These are phyloP conservation scores for Parachaetomium inaequale DNA, from an alignment of 495 filamentous ascomycete genomes.

Conservation along the genomic window DNA sequence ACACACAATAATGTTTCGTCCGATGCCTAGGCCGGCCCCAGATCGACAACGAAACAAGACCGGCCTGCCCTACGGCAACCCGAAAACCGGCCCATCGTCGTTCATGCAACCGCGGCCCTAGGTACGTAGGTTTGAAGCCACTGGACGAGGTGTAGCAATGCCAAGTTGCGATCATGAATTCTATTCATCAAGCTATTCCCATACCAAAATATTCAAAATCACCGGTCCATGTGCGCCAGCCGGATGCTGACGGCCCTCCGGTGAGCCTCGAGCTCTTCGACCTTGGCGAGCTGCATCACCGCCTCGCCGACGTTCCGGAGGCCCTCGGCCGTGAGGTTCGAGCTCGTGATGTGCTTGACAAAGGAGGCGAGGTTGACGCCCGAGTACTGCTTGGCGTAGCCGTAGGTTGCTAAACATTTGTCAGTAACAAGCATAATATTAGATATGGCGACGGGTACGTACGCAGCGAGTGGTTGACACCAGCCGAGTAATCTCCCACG, in stretches of 20 bases:
- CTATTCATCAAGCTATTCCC: not conserved
- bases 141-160: not conserved
- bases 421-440: not conserved
- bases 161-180: not conserved
- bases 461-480: conserved; percentile 96
- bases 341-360: conserved; percentile 93
- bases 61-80: not conserved
- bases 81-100: not conserved
- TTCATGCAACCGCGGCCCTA: not conserved
- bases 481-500: conserved; percentile 95
- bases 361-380: conserved; percentile 94
- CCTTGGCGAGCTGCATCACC: conserved; percentile 89
- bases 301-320: conserved; percentile 77
- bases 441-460: conserved; percentile 45
- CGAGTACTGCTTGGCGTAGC: conserved; percentile 96
- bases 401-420: conserved; percentile 75
- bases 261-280: conserved; percentile 94
- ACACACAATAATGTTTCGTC: not conserved
- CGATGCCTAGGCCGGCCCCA: not conserved
- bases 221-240: conserved; percentile 58
- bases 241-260: conserved; percentile 86
- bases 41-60: not conserved
- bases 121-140: not conserved
- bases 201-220: not conserved
- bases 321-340: conserved; percentile 80